Base-by-base conservation (phyloP, 345 rosid species). In the Psidium friedrichsthalianum region DNA sequence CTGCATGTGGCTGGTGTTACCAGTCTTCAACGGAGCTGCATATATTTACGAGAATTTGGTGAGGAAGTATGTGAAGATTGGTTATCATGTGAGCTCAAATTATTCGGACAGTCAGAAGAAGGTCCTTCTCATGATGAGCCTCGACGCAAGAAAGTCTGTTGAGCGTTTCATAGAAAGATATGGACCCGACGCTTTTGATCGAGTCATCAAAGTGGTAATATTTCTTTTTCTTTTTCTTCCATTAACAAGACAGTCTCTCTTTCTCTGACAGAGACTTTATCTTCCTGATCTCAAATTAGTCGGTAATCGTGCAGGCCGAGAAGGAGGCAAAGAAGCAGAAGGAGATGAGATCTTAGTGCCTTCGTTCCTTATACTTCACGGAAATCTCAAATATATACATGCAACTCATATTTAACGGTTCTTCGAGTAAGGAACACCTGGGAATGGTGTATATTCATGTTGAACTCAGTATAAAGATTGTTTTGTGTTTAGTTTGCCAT, bases 111-210 rank as follows among this genome's bases (percentile, higher is more conserved):
- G 91, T 8, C 98, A 93, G n/a, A 93, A 87, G 89, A 97, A 91
- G 87, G 89, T 93, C 42, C 92, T 95, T n/a, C 95, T 94, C 88
- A 97, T 97, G 98, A 92, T 95, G 93, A 95, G 95, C 94, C 93
- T 94, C 44, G 98, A 96, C 24, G 96, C 98, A 0, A 88, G 99
- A 85, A 97, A 90, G 87, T 92, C 94, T 18, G 98, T 97, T 0
- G 86, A 87, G 22, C 93, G 93, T 36, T 97, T 89, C 85, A 90
- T 94, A 61, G 94, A 93, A 22, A 92, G 90, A 86, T 82, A 95
- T 84, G 99, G 99, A 18, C 93, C 98, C 92, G 93, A 91, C n/a
- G 92, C 98, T 55, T 90, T 97, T 32, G 94, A 95, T 56, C 90
- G 94, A 76, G 97, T 96, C 8, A 91, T 94, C 87, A 94, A 86